Evolutionary conservation across 2,329 filamentous ascomycete species (phyloP), one percentile per base, ranked within the genome.

Genomic region (Didymella lethalis): DNA sequence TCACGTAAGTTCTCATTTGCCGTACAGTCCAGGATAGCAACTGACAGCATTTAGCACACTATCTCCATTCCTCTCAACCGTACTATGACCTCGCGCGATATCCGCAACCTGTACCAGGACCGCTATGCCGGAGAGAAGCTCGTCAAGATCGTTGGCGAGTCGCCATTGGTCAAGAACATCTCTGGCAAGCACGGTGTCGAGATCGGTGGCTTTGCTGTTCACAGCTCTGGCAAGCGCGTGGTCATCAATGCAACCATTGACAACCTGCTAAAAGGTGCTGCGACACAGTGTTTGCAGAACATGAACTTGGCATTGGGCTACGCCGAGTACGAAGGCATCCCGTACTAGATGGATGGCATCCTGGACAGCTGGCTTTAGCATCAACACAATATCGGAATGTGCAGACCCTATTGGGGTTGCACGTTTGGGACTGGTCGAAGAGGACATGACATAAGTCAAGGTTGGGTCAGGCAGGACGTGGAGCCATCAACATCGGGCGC

Each of bases 241-340:
- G 94, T 98, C n/a, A 86, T 98, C 63, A 96, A 93, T 74, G 91
- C 90, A 18, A 96, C 91, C 2, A 97, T 97, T 71, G 93, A 97
- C 79, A 97, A 97, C 79, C 81, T 97, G 67, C 84, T 95, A 69
- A 97, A 97, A 86, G 93, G 93, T 60, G 93, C 93, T 53, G 91
- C 91, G 7, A 97, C 93, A 11, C 93, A 97, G 78, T 97, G 93
- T 81, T 80, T 97, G 77, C 93, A 96, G 83, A 96, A 96, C 79
- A 95, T 96, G 91, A 96, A 96, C 79, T 83, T 96, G 58, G 90
- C 91, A n/a, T 84, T 96, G 11, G 92, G 92, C 45, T 96, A 94
- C 74, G 88, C 86, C 45, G 92, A 96, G 80, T 96, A 92, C 73
- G 90, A 96, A 75, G 92, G 92, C 40, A 96, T 96, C 66, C 92